Conservation (phyloP, 2,329 filamentous ascomycete species). For the Talaromyces islandicus region DNA sequence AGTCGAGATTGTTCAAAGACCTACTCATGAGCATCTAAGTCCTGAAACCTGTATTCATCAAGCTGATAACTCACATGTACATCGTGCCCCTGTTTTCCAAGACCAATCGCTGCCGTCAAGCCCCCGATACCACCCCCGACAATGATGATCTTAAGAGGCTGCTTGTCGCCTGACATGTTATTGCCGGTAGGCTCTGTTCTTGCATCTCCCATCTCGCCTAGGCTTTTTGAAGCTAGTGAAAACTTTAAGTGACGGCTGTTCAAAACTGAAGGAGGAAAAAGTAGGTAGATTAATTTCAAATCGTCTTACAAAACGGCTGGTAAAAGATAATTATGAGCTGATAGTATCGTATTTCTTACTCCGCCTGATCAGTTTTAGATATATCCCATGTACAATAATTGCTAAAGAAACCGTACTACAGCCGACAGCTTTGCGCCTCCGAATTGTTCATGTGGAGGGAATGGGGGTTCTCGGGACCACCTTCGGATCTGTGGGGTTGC, state of each 20-base stretch:
- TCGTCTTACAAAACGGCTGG: not conserved
- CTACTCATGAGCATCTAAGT: conserved; percentile 20
- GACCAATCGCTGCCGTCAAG: conserved; percentile 36
- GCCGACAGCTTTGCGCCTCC: no score
- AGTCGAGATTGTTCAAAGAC: conserved; percentile 53
- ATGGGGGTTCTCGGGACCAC: not conserved
- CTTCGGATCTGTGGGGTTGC: not conserved
- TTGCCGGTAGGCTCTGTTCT: not conserved
- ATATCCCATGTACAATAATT: not conserved
- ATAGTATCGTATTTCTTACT: not conserved
- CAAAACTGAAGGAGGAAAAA: not conserved
- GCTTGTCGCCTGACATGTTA: not conserved
- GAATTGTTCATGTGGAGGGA: not conserved
- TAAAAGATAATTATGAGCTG: not conserved
- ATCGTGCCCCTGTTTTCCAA: conserved; percentile 48
- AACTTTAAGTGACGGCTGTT: not conserved
- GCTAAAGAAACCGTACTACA: not conserved
- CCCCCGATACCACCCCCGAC: conserved; percentile 31
- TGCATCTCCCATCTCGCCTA: not conserved
- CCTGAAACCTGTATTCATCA: not conserved
- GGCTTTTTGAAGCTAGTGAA: not conserved
- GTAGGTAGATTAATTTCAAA: no score
- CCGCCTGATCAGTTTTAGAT: not conserved
- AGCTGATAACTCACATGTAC: conserved; percentile 22
- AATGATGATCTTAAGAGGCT: conserved; percentile 21